phyloP scores from a whole-genome alignment of 164 flowering plant genomes.

The Tinospora cordifolia region DNA sequence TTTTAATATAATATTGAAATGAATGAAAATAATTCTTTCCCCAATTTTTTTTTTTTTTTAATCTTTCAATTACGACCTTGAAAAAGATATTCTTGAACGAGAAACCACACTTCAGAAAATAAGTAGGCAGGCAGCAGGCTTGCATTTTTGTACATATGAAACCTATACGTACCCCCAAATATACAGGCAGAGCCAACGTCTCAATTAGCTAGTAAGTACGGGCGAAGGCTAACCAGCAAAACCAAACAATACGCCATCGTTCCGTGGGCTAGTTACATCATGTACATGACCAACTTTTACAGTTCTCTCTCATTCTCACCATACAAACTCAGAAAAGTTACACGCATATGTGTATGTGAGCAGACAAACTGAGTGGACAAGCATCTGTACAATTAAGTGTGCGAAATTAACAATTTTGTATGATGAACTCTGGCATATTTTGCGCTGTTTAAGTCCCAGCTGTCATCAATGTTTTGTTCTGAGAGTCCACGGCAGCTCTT shows the following conservation, averaged over 20 bases:
- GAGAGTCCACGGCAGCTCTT: not conserved
- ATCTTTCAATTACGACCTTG: no score
- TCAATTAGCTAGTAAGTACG: not conserved
- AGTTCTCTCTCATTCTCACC: not conserved
- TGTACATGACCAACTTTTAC: not conserved
- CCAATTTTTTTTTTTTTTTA: no score
- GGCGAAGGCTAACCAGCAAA: not conserved
- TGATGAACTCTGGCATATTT: not conserved
- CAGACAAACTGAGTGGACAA: not conserved
- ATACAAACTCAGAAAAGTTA: no score
- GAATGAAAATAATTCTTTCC: no score
- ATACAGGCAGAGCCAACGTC: not conserved
- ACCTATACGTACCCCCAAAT: not conserved
- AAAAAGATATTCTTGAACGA: no score
- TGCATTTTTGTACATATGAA: no score
- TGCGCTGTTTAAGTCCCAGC: not conserved
- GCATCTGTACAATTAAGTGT: not conserved
- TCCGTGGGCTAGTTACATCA: not conserved
- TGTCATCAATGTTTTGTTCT: not conserved
- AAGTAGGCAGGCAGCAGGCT: no score
- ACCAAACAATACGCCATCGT: not conserved
- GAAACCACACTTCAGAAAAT: no score
- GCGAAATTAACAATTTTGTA: not conserved
- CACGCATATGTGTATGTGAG: not conserved
- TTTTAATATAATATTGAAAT: no score